Conservation (phyloP, 768 basidiomycete genomes). For the Lactarius vividus region DNA sequence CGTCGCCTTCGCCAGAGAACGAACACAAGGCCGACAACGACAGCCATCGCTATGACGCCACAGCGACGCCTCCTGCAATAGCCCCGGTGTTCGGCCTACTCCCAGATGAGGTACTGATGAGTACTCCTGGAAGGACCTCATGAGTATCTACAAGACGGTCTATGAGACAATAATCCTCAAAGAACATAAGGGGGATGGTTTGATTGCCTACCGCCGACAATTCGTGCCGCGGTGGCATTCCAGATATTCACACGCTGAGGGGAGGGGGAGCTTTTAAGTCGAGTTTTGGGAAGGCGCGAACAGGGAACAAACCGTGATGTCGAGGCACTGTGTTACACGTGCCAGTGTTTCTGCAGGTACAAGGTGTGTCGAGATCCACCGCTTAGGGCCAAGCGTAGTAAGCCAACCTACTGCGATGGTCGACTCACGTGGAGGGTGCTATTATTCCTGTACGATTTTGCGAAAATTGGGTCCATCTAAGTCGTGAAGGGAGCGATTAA, state of each 20-base stretch:
- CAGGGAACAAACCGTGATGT: conserved; percentile 8
- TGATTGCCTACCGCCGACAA: conserved; percentile 2
- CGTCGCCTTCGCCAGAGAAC: too few relatives aligned
- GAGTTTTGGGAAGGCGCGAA: neutral
- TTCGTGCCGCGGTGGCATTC: neutral
- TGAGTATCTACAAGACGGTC: neutral
- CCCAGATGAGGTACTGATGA: too few relatives aligned
- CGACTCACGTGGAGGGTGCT: neutral
- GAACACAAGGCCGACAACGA: too few relatives aligned
- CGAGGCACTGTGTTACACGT: conserved; percentile 6
- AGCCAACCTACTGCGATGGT: neutral
- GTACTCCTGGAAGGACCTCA: neutral
- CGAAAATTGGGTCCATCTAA: neutral
- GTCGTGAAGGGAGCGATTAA: neutral
- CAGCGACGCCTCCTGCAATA: too few relatives aligned
- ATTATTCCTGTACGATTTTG: neutral
- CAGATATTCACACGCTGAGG: neutral
- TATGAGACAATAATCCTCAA: neutral
- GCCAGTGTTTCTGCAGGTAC: conserved; percentile 17
- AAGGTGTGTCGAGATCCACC: neutral
- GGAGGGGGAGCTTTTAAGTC: neutral
- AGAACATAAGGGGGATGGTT: neutral
- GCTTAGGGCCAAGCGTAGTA: neutral
- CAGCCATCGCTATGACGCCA: too few relatives aligned
- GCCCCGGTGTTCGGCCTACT: too few relatives aligned